Evolutionary conservation across 1,139 yeast species (phyloP), one percentile per base, ranked within the genome.

Genomic region (Geotrichum klebahnii): DNA sequence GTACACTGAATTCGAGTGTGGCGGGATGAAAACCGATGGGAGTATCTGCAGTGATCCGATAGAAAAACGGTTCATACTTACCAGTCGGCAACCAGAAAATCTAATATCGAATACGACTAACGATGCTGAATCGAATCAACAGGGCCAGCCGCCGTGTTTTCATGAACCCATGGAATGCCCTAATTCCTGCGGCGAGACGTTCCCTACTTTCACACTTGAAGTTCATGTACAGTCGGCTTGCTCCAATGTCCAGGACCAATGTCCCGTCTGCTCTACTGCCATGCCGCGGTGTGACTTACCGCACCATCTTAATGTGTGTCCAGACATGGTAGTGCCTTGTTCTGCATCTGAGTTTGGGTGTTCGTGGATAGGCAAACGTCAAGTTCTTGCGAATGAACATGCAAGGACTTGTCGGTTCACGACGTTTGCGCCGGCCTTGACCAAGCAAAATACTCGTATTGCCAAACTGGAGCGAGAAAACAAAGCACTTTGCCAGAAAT

Each of bases 1-100:
- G 5, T 74, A 65, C 57, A 79, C 82, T 0, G 74, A 77, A 2
- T 78, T 81, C 0, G 53, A 53, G 36, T 82, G 73, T 57, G 62
- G 62, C 1, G 60, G 56, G n/a, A 9, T 42, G 4, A 44, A 39
- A 17, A 46, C 40, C 10, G 47, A 50, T 24, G 55, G 50, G 14
- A 10, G 26, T 2, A 9, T 6, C 2, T 51, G 53, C 31, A 6
- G 19, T 29, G 44, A 31, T n/a, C 50, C 53, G 1, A 14, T 42
- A 5, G 48, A 51, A 29, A 38, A 37, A 32, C 35, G 46, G 32
- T 40, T 35, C 17, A 48, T 51, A 16, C 19, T 24, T 22, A 26
- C 38, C n/a, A 36, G 44, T 17, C 22, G 45, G 22, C 32, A 31
- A 8, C 5, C 19, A 8, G 37, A 44, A 28, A 33, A 29, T 50